Percentiles rank a stretch among this genome's conserved stretches.
phyloP scores from a whole-genome alignment of 2,329 filamentous ascomycete genomes.

The Colletotrichum magnum region DNA sequence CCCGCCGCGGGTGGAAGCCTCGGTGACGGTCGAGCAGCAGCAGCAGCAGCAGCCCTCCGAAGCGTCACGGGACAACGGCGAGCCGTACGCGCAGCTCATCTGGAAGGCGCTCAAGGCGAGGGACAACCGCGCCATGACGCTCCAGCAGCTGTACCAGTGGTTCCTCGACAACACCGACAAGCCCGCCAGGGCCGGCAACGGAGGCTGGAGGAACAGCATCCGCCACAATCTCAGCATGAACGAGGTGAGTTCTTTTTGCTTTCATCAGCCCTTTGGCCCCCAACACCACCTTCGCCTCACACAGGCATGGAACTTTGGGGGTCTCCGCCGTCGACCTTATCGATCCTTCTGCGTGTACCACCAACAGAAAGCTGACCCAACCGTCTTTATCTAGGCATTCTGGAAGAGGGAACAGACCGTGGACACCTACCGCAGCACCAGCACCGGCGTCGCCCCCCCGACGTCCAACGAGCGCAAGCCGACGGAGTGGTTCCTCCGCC shows the following conservation, averaged over 20 bases:
- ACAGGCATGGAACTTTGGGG: too few species aligned
- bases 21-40: too few species aligned
- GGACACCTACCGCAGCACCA: constrained; percentile 50
- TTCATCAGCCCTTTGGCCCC: background rate
- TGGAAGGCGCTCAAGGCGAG: constrained; percentile 80
- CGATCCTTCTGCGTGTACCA: constrained; percentile 7
- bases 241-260: constrained; percentile 69
- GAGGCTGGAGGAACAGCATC: constrained; percentile 96
- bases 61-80: constrained; percentile 52
- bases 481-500: constrained; percentile 82
- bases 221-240: constrained; percentile 98
- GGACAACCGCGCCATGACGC: constrained; percentile 77
- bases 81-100: constrained; percentile 88
- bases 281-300: too few species aligned
- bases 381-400: constrained; percentile 52
- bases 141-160: constrained; percentile 93
- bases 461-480: constrained; percentile 66
- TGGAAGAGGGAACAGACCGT: constrained; percentile 58
- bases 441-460: constrained; percentile 47
- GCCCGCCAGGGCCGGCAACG: constrained; percentile 68
- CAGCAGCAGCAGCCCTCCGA: too few species aligned
- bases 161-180: constrained; percentile 87
- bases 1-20: too few species aligned
- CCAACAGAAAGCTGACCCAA: too few species aligned
- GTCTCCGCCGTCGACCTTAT: background rate